phyloP scores from a whole-genome alignment of 2,329 filamentous ascomycete species.

The Pestalotiopsis sp. region DNA sequence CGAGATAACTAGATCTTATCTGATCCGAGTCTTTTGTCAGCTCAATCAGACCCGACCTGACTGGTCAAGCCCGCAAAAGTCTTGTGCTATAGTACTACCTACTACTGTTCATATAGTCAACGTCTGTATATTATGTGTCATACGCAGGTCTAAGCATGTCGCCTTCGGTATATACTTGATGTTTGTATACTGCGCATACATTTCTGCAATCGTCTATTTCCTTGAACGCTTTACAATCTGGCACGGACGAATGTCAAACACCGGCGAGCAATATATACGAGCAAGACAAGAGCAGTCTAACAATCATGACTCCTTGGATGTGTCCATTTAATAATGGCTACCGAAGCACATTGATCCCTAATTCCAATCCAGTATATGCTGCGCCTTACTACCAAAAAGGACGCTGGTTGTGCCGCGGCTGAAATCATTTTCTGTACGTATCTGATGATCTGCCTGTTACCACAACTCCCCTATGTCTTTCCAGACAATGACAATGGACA shows the following conservation, averaged over 20 bases:
- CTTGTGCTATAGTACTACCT: background rate
- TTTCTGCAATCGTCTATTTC: background rate
- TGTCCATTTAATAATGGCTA: no score
- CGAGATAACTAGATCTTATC: slow-evolving; percentile 17
- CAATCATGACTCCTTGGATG: background rate
- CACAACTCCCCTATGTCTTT: background rate
- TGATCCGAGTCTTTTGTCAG: slow-evolving; percentile 10
- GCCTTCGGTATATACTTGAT: no score
- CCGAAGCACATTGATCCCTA: no score
- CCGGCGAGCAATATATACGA: background rate
- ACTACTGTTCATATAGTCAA: background rate
- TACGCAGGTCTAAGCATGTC: no score
- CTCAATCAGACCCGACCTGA: background rate
- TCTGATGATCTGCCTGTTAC: background rate
- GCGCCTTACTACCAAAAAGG: slow-evolving; percentile 1
- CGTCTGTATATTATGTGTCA: no score
- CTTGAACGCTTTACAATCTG: background rate
- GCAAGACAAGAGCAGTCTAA: background rate
- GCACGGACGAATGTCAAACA: background rate
- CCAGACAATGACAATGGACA: background rate
- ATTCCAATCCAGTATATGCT: background rate
- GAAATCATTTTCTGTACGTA: background rate
- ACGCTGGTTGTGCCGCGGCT: background rate
- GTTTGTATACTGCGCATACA: no score
- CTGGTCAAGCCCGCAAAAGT: background rate